Base-by-base conservation (phyloP, 148 eudicot genomes). In the Vaccinium corymbosum region DNA sequence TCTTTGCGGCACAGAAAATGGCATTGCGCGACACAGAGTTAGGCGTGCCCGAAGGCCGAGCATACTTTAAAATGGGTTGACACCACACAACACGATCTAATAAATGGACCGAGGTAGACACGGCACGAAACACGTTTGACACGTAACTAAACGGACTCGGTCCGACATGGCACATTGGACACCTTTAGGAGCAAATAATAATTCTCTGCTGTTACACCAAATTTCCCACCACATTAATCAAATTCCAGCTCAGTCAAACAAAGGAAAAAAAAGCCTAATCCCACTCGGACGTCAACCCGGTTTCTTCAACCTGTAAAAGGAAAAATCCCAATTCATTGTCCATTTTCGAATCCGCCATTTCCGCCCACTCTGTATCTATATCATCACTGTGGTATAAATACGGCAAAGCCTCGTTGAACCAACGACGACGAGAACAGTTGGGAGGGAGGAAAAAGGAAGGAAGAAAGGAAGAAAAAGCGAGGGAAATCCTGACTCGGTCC, bases 401-500 rank as follows among this genome's bases (percentile, higher is more conserved):
- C 50, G 49, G 50, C 12, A n/a, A 17, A 72, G 55, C 32, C 72
- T 66, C 62, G 8, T 50, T 52, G 38, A 25, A 49, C 56, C 80
- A 50, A 49, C 57, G 57, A 42, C 46, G 56, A 49, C 29, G 55
- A 48, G 12, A 25, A 1, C 78, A 42, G 78, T 75, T 75, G 53
- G 51, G 4, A 9, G 51, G 78, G 6, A 14, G 11, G 25, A 9
- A 61, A 52, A 32, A 32, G 35, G 35, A 32, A 32, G 35, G 35
- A 19, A 59, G 42, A 0, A 38, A 38, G 5, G 3, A 19, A 59
- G 3, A 27, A 35, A 72, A 72, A 38, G 72, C 73, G 85, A 76
- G 80, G 80, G 80, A 76, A 82, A 46, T 56, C 62, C 74, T 50
- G 72, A 57, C 73, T 59, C 80, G 42, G 48, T 25, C 80, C 73